These are phyloP conservation scores for Rhododendron mucronatum DNA, from an alignment of 148 eudicot genomes.

Conservation along the genomic window DNA sequence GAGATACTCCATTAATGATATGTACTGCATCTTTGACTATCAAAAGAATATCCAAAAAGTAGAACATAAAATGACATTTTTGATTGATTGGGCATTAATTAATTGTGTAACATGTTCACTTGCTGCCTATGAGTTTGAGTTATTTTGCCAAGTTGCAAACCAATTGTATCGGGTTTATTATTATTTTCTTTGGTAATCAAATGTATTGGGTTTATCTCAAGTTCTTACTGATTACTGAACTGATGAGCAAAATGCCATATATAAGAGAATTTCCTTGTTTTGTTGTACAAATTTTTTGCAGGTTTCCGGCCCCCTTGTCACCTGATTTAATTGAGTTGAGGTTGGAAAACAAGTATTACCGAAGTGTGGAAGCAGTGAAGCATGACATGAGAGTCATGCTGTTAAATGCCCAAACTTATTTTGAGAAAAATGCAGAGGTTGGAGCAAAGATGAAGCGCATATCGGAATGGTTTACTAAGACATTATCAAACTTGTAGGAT, in stretches of 20 bases:
- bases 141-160: not conserved
- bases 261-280: not conserved
- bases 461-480: slow-evolving; percentile 37
- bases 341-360: slow-evolving; percentile 61
- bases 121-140: not conserved
- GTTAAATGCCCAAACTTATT: slow-evolving; percentile 51
- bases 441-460: slow-evolving; percentile 37
- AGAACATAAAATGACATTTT: not conserved
- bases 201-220: not conserved
- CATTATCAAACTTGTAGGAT: not conserved
- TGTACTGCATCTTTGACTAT: not conserved
- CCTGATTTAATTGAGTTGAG: slow-evolving; percentile 50
- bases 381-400: slow-evolving; percentile 66
- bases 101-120: not conserved
- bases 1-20: not conserved
- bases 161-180: not conserved
- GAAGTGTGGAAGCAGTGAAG: slow-evolving; percentile 52
- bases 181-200: not conserved
- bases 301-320: slow-evolving; percentile 82
- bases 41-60: not conserved
- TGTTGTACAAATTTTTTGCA: slow-evolving; percentile 21
- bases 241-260: not conserved
- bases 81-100: not conserved
- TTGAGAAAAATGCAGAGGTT: slow-evolving; percentile 29
- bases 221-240: not conserved